Conservation (phyloP, 164 flowering plant genomes). For the Taxillus chinensis region DNA sequence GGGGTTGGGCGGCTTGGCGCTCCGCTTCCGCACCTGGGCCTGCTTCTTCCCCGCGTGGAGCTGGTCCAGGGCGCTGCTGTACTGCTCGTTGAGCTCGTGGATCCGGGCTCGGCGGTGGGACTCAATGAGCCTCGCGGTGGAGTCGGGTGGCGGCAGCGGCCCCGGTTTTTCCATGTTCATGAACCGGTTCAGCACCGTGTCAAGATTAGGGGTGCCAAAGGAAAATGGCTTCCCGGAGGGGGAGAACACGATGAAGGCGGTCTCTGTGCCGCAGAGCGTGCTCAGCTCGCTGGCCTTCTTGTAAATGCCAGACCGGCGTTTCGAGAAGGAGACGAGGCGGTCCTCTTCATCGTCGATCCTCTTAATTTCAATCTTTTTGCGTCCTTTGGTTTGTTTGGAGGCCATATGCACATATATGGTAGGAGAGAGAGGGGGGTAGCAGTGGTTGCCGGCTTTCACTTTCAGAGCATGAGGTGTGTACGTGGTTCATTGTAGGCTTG, state of each 20-base stretch:
- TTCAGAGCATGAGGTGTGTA: too few relatives aligned
- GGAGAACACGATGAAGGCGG: conserved; percentile 10
- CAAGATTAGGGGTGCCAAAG: conserved; percentile 12
- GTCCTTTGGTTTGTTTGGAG: conserved; percentile 1
- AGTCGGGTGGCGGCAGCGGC: neutral
- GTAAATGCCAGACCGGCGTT: conserved; percentile 3
- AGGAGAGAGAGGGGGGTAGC: too few relatives aligned
- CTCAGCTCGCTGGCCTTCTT: conserved; percentile 6
- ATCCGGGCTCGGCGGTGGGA: neutral
- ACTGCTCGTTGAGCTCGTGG: conserved; percentile 4
- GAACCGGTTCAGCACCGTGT: conserved; percentile 5
- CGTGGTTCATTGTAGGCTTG: too few relatives aligned
- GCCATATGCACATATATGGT: neutral
- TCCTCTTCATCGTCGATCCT: conserved; percentile 3
- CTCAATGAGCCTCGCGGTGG: neutral
- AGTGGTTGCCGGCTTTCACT: too few relatives aligned
- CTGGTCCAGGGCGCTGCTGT: conserved; percentile 1
- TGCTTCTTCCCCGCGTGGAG: conserved; percentile 15
- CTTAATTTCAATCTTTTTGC: conserved; percentile 3
- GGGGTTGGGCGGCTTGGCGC: neutral
- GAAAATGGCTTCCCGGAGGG: conserved; percentile 2
- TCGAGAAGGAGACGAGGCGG: conserved; percentile 7
- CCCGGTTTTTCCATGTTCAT: neutral
- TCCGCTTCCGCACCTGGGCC: neutral
- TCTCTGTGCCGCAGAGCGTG: conserved; percentile 7